Evolutionary conservation across 768 basidiomycete genomes (phyloP).

Genomic region (Hypsizygus marmoreus): DNA sequence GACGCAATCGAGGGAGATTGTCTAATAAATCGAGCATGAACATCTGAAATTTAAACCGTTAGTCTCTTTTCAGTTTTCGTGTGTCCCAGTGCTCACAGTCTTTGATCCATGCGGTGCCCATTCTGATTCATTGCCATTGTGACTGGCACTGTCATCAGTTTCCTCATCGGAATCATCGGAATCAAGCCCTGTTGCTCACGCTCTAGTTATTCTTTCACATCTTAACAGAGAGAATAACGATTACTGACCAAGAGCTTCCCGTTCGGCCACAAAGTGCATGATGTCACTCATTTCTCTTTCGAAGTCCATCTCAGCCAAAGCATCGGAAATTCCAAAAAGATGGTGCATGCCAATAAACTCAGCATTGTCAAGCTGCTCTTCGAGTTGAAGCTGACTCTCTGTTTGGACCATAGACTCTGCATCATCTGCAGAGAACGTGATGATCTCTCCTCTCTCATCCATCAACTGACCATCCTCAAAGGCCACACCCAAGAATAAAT

Average conservation of each 20-base stretch:
- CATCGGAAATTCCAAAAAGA: too few relatives aligned
- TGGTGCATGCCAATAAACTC: too few relatives aligned
- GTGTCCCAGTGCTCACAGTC: conserved; percentile 4
- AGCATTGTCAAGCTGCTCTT: too few relatives aligned
- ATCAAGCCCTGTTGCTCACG: neutral
- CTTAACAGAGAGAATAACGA: too few relatives aligned
- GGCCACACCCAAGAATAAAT: neutral
- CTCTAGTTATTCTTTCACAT: neutral
- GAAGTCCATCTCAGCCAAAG: too few relatives aligned
- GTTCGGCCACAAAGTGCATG: too few relatives aligned
- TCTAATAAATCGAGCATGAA: conserved; percentile 32
- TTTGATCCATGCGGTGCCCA: conserved; percentile 13
- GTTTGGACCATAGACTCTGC: neutral
- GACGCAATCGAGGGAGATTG: conserved; percentile 30
- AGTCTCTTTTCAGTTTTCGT: neutral
- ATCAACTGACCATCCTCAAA: neutral
- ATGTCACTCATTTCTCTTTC: too few relatives aligned
- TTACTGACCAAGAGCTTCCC: too few relatives aligned
- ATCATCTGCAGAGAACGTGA: neutral
- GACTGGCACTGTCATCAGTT: neutral
- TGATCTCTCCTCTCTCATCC: neutral
- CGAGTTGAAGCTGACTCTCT: too few relatives aligned
- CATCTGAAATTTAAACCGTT: conserved; percentile 8
- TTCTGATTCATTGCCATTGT: neutral
- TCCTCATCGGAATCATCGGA: neutral